Percentiles rank a stretch among this genome's conserved stretches.
Evolutionary conservation across 2,329 filamentous ascomycete species (phyloP).

Genomic region (Aspergillus amoenus): DNA sequence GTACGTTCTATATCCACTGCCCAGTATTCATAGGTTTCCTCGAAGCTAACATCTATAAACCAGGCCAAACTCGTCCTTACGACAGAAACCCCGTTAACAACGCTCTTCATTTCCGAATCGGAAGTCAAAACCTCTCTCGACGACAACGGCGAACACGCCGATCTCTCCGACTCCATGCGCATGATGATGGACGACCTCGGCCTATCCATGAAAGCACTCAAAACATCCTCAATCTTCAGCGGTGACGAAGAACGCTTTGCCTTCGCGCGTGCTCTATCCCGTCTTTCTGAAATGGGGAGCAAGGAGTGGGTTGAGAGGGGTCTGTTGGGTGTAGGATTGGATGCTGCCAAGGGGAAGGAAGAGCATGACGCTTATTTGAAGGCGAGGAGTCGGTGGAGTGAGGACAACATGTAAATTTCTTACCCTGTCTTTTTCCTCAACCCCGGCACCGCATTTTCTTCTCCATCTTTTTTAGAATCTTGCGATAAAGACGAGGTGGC

Average conservation of each 20-base stretch:
- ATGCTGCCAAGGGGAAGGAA: conserved; percentile 42
- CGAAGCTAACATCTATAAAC: background rate
- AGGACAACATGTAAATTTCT: conserved; percentile 45
- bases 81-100: conserved; percentile 76
- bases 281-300: conserved; percentile 89
- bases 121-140: conserved; percentile 64
- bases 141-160: conserved; percentile 47
- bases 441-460: background rate
- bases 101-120: conserved; percentile 77
- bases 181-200: conserved; percentile 85
- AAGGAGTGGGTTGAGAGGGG: conserved; percentile 91
- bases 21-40: background rate
- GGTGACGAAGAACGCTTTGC: conserved; percentile 97
- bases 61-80: conserved; percentile 95
- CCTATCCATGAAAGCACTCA: conserved; percentile 78
- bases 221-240: conserved; percentile 81
- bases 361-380: conserved; percentile 51
- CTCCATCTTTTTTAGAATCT: background rate
- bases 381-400: conserved; percentile 50
- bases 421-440: too few relatives aligned
- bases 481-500: background rate
- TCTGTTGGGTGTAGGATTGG: conserved; percentile 43
- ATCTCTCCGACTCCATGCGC: conserved; percentile 69
- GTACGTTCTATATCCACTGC: conserved; percentile 37
- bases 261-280: conserved; percentile 82